These are phyloP conservation scores for Rhizopus sp. DNA, from an alignment of 371 early-diverging fungal species.

Conservation along the genomic window DNA sequence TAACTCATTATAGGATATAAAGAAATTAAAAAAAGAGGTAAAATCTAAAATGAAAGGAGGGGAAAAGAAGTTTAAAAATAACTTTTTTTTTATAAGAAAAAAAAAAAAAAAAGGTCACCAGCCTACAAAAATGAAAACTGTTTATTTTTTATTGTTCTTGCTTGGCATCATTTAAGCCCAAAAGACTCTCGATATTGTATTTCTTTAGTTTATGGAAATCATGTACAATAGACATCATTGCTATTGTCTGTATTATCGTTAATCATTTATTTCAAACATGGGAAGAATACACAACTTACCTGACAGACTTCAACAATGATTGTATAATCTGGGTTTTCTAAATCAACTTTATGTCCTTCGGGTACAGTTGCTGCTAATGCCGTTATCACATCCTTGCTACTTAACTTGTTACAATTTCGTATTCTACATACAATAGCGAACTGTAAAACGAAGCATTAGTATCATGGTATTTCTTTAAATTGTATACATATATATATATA, in stretches of 20 bases:
- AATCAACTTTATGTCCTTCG: conserved; percentile 60
- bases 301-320: conserved; percentile 74
- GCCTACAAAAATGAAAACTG: too few species aligned
- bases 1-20: background rate
- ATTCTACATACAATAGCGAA: conserved; percentile 68
- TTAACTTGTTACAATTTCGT: conserved; percentile 62
- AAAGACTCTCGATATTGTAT: conserved; percentile 67
- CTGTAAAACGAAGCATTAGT: conserved; percentile 32
- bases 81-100: background rate
- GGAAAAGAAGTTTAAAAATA: too few species aligned
- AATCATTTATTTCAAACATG: background rate
- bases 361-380: conserved; percentile 59
- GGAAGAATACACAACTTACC: too few species aligned
- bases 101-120: too few species aligned
- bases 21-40: too few species aligned
- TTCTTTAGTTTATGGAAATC: conserved; percentile 67
- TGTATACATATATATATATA: background rate
- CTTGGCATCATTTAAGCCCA: conserved; percentile 37
- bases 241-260: conserved; percentile 54
- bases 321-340: conserved; percentile 60
- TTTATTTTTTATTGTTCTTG: background rate
- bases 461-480: background rate
- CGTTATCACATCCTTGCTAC: conserved; percentile 58
- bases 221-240: conserved; percentile 70
- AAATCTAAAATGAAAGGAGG: too few species aligned